Evolutionary conservation across 179 eudicot genomes (phyloP), one percentile per base, ranked within the genome.

Genomic region (Sideroxylon spinosum): DNA sequence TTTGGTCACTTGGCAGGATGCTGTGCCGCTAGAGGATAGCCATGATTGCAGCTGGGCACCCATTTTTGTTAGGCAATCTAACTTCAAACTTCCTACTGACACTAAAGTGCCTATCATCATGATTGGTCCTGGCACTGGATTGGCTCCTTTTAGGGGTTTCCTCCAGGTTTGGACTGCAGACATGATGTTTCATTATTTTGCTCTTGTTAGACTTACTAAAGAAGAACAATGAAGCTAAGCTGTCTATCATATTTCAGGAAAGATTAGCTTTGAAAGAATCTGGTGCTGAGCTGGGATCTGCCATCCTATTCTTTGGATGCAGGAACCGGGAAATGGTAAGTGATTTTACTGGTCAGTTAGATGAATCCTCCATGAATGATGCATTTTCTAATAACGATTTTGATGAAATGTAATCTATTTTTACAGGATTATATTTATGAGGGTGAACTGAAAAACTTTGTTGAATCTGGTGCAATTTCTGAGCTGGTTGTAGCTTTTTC

Each of bases 111-210:
- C 99, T 46, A 81, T 95, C 71, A 88, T 95, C 77, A 93, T 95
- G 99, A 89, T 95, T 68, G 99, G 98, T 44, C 99, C 99, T 49
- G 99, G 99, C 63, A 95, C 99, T 11, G 98, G 99, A 11, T 88
- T 95, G 84, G 99, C 99, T 66, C 99, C 99, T 52, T 95, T 95
- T 80, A 88, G 99, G 84, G 98, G 99, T 17, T 95, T 93, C 87
- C 84, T 95, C 79, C 98, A 93, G 98, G 98, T 93, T 66, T 44
- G 77, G 3, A 84, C 37, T 60, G 55, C 77, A 20, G 2, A 13
- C 19, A 16, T 13, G 68, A 25, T 80, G 32, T 48, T 50, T 32
- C 55, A 74, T n/a, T 23, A 4, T 50, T 55, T 69, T 37, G 32
- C 37, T 22, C 19, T 4, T 6, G 25, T 60, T 55, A 28, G 7